Evolutionary conservation across 768 basidiomycete species (phyloP), one percentile per base, ranked within the genome.

Genomic region (Hydnum rufescens): DNA sequence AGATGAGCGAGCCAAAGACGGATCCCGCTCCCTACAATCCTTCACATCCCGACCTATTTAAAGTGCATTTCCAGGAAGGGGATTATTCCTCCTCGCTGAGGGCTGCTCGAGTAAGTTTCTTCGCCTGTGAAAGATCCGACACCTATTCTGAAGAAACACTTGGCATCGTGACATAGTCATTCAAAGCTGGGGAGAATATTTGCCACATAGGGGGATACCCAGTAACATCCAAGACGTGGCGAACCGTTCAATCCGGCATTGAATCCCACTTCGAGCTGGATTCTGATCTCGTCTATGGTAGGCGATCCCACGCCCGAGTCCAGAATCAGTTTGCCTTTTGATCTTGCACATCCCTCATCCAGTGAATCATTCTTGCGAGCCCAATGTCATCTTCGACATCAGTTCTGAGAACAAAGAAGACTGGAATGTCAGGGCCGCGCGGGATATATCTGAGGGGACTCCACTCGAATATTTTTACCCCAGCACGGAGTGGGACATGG

Each of bases 401-500:
- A 67, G 71, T 28, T 67, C 69, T 0, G 34, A 58, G 30, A 64
- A 71, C 50, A 64, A 57, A 16, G 57, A 62, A 0, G 59, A 72
- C 49, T 78, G 78, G 77, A 65, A 70, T 49, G 60, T 77, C 13
- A 61, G 68, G 16, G 71, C 75, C 2, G 57, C 72, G 51, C 69
- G 67, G 55, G 32, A 56, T 50, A 72, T 73, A 52, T 49, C 61
- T 18, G 52, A 53, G 13, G 70, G 69, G 29, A 64, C 67, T 30
- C 30, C 60, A 64, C 67, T 78, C 52, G 74, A 73, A 2, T 78
- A 72, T 59, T 80, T 78, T 60, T 79, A 80, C 60, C 78, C 77
- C 18, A 73, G 71, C 58, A 80, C 76, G 16, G 78, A 80, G 59
- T 80, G 78, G 77, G 70, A 75, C 44, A 78, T 80, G 77, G 75